These are phyloP conservation scores for Cryptococcus amylolentus DNA, from an alignment of 1,284 basidiomycete species.

Conservation along the genomic window DNA sequence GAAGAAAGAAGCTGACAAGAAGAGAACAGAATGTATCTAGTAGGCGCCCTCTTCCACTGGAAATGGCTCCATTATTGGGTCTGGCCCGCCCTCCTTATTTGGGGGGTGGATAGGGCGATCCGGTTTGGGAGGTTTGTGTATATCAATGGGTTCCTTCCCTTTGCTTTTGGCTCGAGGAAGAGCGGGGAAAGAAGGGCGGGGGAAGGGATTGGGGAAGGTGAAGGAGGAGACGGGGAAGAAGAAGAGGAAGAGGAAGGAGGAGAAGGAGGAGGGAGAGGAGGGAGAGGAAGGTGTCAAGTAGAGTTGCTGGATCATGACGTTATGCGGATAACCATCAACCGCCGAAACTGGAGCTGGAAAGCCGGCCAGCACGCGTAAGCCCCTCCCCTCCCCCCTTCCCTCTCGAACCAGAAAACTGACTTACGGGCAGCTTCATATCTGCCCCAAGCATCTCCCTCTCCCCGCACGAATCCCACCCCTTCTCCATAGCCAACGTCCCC, in stretches of 20 bases:
- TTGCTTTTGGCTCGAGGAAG: too few relatives aligned
- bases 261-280: constrained; percentile 17
- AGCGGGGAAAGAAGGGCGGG: not conserved
- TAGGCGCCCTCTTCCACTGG: constrained; percentile 43
- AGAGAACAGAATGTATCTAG: constrained; percentile 31
- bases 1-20: too few relatives aligned
- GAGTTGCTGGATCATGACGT: constrained; percentile 55
- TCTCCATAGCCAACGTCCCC: constrained; percentile 43
- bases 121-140: constrained; percentile 55
- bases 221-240: constrained; percentile 5
- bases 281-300: constrained; percentile 15
- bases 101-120: constrained; percentile 59
- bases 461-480: constrained; percentile 45
- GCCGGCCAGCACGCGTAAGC: constrained; percentile 57
- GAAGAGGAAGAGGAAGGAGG: constrained; percentile 2
- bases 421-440: constrained; percentile 34
- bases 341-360: constrained; percentile 54
- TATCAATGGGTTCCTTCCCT: constrained; percentile 50
- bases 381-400: too few relatives aligned
- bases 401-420: not conserved
- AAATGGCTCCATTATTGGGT: constrained; percentile 32
- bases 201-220: not conserved
- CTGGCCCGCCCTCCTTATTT: constrained; percentile 35
- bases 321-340: constrained; percentile 55
- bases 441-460: constrained; percentile 32